Evolutionary conservation across 192 early-diverging fungal genomes (phyloP), one percentile per base, ranked within the genome.

Genomic region (Rhizoclosmatium globosum): DNA sequence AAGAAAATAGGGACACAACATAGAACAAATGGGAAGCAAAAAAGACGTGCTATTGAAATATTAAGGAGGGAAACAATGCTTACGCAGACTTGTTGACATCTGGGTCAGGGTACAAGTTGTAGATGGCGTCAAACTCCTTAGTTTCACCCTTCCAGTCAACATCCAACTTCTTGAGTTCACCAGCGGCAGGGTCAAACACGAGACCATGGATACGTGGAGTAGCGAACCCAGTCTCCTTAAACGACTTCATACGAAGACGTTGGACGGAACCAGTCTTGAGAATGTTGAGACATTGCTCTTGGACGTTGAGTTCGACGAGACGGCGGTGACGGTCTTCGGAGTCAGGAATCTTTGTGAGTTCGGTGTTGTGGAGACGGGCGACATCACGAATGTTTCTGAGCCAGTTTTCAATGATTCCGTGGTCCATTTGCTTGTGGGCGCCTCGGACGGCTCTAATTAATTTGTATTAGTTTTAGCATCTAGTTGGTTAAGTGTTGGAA

Each of bases 361-460:
- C 81, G n/a, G 73, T 76, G 72, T 88, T 56, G 82, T 94, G 86
- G 71, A 87, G 81, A 47, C 87, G 69, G 70, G 94, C 94, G 19
- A 97, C 83, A 75, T 95, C 95, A 85, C 95, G 93, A 82, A 98
- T 94, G 76, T 89, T 89, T 15, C 91, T 82, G 47, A 98, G 87
- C 96, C 96, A 98, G 85, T 94, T 94, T 82, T 99, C 94, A 42
- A 99, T 91, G 19, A 95, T 66, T 45, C 74, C 74, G 64, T 76
- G 74, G 74, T 76, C 74, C 64, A 76, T 64, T 67, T 76, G 74
- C 19, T 43, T 76, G 74, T 48, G 3, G n/a, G 74, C 39, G 11
- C 62, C 64, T 9, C 74, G 60, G 15, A 76, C 74, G 17, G 74
- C 74, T 4, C 74, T 76, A 46, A 31, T 31, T 31, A 31, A 31